Evolutionary conservation across 2,329 filamentous ascomycete genomes (phyloP).

Genomic region (Verticillium albo-atrum): DNA sequence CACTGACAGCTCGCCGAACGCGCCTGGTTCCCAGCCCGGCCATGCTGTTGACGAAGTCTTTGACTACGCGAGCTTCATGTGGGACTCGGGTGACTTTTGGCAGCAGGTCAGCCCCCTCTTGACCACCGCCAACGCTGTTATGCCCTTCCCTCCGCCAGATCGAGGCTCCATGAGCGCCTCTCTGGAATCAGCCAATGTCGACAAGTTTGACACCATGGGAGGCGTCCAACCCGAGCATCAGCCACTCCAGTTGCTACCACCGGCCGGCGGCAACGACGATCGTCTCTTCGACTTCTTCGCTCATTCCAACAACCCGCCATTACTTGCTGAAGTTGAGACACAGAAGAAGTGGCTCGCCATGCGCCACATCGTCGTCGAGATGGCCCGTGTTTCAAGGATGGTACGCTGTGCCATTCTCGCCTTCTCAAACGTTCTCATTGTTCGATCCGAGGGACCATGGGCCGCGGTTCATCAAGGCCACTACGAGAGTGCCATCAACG

Average conservation of each 20-base stretch:
- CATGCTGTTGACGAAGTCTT: conserved; percentile 35
- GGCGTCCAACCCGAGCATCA: conserved; percentile 15
- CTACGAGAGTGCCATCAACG: conserved; percentile 28
- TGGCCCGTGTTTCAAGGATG: conserved; percentile 41
- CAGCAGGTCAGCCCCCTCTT: conserved; percentile 18
- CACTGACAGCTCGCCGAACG: conserved; percentile 20
- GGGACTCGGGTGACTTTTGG: conserved; percentile 32
- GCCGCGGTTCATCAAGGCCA: conserved; percentile 26
- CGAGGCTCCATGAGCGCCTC: not conserved
- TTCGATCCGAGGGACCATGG: conserved; percentile 25
- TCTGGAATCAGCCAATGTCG: not conserved
- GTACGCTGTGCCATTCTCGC: conserved; percentile 44
- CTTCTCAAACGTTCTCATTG: conserved; percentile 42
- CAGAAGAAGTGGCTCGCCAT: conserved; percentile 46
- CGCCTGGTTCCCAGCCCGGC: conserved; percentile 17
- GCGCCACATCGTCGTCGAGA: conserved; percentile 39
- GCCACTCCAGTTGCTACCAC: conserved; percentile 13
- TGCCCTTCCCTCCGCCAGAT: not conserved
- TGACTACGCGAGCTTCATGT: conserved; percentile 43
- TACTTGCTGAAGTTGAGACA: conserved; percentile 47
- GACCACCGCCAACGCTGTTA: not conserved
- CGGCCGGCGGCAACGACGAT: not conserved
- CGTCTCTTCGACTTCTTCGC: conserved; percentile 41
- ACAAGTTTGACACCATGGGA: conserved; percentile 9
- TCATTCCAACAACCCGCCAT: conserved; percentile 43